A percentile compares a stretch with the other conserved stretches of the same genome.
Conservation (phyloP, 176 grass and related monocot genomes). For the Juncus effusus region DNA sequence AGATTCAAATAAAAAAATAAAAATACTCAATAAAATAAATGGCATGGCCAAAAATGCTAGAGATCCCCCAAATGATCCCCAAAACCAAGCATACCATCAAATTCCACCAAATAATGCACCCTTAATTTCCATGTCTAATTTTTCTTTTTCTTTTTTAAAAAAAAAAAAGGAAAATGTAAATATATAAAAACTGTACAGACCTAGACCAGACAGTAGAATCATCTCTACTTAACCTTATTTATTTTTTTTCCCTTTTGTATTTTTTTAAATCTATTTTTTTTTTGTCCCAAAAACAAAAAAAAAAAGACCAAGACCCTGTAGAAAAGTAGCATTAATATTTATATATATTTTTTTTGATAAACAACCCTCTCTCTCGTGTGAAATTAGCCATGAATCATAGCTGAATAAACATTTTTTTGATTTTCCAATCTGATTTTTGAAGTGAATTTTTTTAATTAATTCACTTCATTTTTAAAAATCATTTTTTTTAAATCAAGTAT, state of each 20-base stretch:
- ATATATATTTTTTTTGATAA: constrained; percentile 3
- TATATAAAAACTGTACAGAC: constrained; percentile 4
- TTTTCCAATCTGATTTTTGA: not conserved
- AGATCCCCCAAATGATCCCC: not conserved
- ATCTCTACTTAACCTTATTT: constrained; percentile 3
- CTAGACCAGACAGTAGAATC: constrained; percentile 11
- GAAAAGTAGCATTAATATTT: not conserved
- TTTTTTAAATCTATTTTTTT: constrained; percentile 6
- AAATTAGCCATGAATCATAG: not conserved
- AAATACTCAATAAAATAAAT: constrained; percentile 2
- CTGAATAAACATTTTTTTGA: not conserved
- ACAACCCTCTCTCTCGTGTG: not conserved
- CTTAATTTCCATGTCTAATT: not conserved
- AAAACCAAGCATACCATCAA: constrained; percentile 15
- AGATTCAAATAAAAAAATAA: constrained; percentile 3
- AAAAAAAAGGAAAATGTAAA: not conserved
- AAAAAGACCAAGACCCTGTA: constrained; percentile 1
- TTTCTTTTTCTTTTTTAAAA: not conserved
- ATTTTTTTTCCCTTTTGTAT: not conserved
- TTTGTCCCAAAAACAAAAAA: not conserved
- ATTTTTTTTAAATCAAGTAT: not conserved
- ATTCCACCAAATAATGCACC: not conserved
- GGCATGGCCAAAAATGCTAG: constrained; percentile 18
- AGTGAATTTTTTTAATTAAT: not conserved
- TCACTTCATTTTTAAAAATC: not conserved